Percentiles rank a stretch among this genome's conserved stretches.
Evolutionary conservation across 1,284 basidiomycete species (phyloP).

Genomic region (Mycosarcoma maydis): DNA sequence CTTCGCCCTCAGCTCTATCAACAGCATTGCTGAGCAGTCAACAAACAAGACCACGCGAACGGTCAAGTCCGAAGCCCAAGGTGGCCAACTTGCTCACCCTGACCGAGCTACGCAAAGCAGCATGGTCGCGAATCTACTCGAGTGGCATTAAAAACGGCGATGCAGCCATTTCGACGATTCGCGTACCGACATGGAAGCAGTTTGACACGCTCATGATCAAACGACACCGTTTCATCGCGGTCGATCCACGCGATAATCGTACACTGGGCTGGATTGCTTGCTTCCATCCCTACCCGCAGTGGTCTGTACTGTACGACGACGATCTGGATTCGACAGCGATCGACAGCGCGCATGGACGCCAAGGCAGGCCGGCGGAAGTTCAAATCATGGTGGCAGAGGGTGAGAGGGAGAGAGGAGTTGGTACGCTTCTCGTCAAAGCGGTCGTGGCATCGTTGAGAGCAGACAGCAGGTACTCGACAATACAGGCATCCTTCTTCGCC

Average conservation of each 20-base stretch:
- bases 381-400: slow-evolving; percentile 37
- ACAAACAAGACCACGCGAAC: background rate
- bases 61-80: background rate
- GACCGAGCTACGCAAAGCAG: slow-evolving; percentile 44
- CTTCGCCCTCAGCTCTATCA: slow-evolving; percentile 4
- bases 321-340: background rate
- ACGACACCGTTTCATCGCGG: slow-evolving; percentile 38
- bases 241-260: slow-evolving; percentile 29
- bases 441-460: slow-evolving; percentile 14
- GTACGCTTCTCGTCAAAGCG: slow-evolving; percentile 15
- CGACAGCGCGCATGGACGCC: slow-evolving; percentile 2
- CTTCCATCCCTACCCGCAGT: slow-evolving; percentile 19
- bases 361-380: slow-evolving; percentile 19
- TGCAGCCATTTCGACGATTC: slow-evolving; percentile 25
- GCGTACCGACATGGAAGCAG: slow-evolving; percentile 34
- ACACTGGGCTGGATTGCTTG: slow-evolving; percentile 40
- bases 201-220: slow-evolving; percentile 42
- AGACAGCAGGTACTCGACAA: slow-evolving; percentile 17
- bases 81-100: slow-evolving; percentile 31
- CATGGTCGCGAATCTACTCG: slow-evolving; percentile 40
- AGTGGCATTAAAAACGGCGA: slow-evolving; percentile 28
- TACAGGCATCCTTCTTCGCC: slow-evolving; percentile 36
- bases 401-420: slow-evolving; percentile 25
- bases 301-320: slow-evolving; percentile 2
- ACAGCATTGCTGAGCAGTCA: background rate